Evolutionary conservation across 306 rosid species (phyloP).

Genomic region (Cucurbita pepo): DNA sequence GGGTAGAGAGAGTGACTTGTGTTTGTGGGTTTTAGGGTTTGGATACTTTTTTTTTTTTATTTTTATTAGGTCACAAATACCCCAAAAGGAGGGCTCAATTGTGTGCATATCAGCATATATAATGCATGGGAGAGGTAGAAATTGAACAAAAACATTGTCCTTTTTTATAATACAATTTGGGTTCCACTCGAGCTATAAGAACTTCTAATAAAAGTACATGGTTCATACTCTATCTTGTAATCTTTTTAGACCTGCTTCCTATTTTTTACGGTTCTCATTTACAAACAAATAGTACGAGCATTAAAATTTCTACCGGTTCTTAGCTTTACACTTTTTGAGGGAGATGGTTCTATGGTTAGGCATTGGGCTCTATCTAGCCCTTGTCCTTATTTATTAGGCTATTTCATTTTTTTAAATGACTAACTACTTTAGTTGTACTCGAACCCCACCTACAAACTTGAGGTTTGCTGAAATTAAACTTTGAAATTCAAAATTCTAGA

Average conservation of each 20-base stretch:
- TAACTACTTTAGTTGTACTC: not conserved
- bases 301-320: not conserved
- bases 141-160: not conserved
- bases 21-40: conserved; percentile 1
- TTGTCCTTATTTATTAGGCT: not conserved
- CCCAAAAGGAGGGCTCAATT: not conserved
- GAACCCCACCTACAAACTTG: too few relatives aligned
- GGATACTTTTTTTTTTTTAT: not conserved
- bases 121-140: not conserved
- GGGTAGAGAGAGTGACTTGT: not conserved
- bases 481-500: too few relatives aligned
- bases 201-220: not conserved
- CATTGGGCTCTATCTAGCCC: not conserved
- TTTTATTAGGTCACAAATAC: not conserved
- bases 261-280: too few relatives aligned
- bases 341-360: not conserved
- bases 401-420: not conserved
- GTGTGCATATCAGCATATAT: not conserved
- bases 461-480: too few relatives aligned
- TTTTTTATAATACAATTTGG: not conserved
- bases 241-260: too few relatives aligned
- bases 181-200: not conserved
- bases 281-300: too few relatives aligned
- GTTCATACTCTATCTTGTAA: too few relatives aligned
- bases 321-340: not conserved